A percentile compares a stretch with the other conserved stretches of the same genome.
Evolutionary conservation across 176 grass and related monocot genomes (phyloP).

Genomic region (Melocanna baccifera): DNA sequence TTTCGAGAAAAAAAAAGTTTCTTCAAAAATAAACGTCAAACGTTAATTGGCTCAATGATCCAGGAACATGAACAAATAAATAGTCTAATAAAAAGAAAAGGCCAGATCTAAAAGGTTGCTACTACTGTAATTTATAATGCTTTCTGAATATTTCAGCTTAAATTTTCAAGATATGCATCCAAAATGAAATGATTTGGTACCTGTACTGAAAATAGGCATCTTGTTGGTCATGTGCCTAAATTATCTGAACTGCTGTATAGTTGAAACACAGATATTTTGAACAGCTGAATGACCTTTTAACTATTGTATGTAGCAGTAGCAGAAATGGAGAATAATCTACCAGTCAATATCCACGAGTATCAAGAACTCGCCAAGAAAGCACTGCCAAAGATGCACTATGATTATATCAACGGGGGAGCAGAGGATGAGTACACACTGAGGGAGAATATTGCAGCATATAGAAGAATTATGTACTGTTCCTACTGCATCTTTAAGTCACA

Average conservation of each 20-base stretch:
- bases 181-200: neutral
- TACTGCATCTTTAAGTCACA: neutral
- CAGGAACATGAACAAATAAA: neutral
- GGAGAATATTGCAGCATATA: conserved; percentile 79
- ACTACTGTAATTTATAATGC: neutral
- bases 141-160: neutral
- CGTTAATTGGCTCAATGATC: neutral
- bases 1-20: too few relatives aligned
- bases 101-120: neutral
- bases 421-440: conserved; percentile 77
- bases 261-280: neutral
- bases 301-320: neutral
- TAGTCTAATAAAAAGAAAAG: neutral
- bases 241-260: neutral
- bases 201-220: neutral
- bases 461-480: conserved; percentile 59
- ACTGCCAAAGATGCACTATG: conserved; percentile 82
- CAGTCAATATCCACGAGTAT: conserved; percentile 70
- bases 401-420: conserved; percentile 75
- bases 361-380: conserved; percentile 70
- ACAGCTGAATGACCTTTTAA: neutral
- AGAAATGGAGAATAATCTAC: conserved; percentile 65
- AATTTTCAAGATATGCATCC: neutral
- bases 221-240: neutral
- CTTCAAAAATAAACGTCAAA: neutral